Base-by-base conservation (phyloP, 768 basidiomycete genomes). In the Hygrophorus russula region DNA sequence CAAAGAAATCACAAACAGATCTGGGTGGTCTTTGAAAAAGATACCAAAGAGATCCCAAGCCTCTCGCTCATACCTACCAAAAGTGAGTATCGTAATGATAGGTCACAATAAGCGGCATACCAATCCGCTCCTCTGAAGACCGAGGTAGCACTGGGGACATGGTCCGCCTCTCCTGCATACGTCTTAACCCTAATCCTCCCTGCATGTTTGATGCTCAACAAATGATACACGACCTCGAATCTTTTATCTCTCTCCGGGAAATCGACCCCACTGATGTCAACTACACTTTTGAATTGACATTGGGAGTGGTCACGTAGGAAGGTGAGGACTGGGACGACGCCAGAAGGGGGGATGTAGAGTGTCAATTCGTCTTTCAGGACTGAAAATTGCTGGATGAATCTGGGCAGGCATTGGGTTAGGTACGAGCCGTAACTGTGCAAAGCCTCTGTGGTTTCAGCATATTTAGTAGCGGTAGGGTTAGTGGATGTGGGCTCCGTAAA, bases 31-130 rank as follows among this genome's bases (percentile, higher is more conserved):
- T 48, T 78, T 78, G 71, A 99, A 99, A 72, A 91, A 96, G 37
- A 99, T 85, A 36, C 96, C 96, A 57, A 70, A 99, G 63, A 99
- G 73, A 66, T 99, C 96, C 93, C 94, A 99, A 20, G 87, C 82
- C 63, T 99, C 96, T 46, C 96, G 74, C 64, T 99, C 96, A 60
- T 96, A 97, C 85, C 85, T 88, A 46, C 39, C 5, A 28, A 38
- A 3, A 39, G 24, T 44, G 27, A 24, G 20, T 41, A 33, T 13
- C 39, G 40, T 20, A 11, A 14, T 4, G 28, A n/a, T 12, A 28
- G 18, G 14, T 33, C 4, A 36, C 19, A 30, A 39, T 31, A 29
- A 43, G 19, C 7, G n/a, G 62, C 73, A 36, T 57, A 86, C 96
- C 96, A 99, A 57, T 99, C 89, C 5, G 96, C 94, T 47, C 94